Conservation (phyloP, 78 protist species). For the Dictyostelium firmibasis region DNA sequence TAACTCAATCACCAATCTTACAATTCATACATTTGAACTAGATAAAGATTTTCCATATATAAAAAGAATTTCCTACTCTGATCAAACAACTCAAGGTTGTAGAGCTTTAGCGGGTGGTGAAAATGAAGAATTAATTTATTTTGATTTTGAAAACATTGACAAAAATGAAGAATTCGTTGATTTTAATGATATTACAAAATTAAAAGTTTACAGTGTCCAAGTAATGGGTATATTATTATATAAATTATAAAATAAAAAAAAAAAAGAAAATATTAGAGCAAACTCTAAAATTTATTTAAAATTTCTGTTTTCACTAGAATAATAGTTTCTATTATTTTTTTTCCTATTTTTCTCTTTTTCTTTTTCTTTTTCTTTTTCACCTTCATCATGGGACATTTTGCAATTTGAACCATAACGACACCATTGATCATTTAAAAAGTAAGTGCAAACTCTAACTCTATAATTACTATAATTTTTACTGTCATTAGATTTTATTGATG, state of each 20-base stretch:
- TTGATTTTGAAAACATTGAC: not conserved
- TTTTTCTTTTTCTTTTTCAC: not conserved
- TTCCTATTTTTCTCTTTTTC: not conserved
- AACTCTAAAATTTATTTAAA: not conserved
- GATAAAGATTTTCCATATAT: not conserved
- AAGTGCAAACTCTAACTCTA: not conserved
- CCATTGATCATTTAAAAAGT: not conserved
- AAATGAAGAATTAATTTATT: not conserved
- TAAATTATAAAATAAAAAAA: not conserved
- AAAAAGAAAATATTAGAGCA: not conserved
- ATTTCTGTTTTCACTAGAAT: not conserved
- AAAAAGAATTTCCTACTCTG: not conserved
- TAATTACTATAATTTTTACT: not conserved
- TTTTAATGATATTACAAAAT: not conserved
- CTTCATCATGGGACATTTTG: not conserved
- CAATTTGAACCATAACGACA: conserved; percentile 20
- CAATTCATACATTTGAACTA: not conserved
- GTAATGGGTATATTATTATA: not conserved
- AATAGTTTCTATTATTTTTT: not conserved
- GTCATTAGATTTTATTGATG: not conserved
- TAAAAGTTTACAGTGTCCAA: not conserved
- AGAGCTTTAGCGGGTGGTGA: not conserved
- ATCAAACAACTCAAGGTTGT: not conserved
- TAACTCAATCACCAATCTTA: not conserved
- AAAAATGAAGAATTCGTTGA: not conserved